Percentiles rank a stretch among this genome's conserved stretches.
These are phyloP conservation scores for Heliosperma pusillum DNA, from an alignment of 148 eudicot genomes.

Conservation along the genomic window DNA sequence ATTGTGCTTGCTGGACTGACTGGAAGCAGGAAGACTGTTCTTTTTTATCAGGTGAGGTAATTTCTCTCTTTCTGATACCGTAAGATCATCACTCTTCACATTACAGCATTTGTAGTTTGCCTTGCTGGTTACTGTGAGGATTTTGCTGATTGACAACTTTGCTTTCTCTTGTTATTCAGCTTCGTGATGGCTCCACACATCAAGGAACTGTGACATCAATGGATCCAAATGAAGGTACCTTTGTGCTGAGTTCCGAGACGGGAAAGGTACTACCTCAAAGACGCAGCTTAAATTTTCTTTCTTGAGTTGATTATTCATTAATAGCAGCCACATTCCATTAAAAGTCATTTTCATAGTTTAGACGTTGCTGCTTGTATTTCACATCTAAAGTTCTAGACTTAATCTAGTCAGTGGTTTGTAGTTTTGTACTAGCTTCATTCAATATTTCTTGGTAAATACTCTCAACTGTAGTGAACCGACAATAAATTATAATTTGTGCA, in stretches of 20 bases:
- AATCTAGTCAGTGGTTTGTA: not conserved
- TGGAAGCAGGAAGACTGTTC: constrained; percentile 91
- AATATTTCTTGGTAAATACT: not conserved
- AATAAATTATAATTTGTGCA: not conserved
- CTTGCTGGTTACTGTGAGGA: not conserved
- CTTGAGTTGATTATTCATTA: not conserved
- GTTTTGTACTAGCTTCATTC: not conserved
- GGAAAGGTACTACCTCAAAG: constrained; percentile 44
- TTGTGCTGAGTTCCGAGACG: constrained; percentile 67
- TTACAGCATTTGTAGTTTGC: not conserved
- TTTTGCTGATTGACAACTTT: constrained; percentile 7
- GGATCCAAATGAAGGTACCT: constrained; percentile 89
- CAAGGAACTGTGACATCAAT: constrained; percentile 87
- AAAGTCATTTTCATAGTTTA: not conserved
- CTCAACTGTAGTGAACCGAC: not conserved
- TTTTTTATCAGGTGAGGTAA: constrained; percentile 72
- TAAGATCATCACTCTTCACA: not conserved
- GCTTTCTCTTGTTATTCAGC: constrained; percentile 41
- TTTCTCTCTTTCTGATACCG: not conserved
- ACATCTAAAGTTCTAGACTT: not conserved
- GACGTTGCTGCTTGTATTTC: not conserved
- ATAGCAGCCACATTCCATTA: not conserved
- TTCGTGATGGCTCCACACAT: constrained; percentile 86
- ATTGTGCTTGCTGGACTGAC: constrained; percentile 77
- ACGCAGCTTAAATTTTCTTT: not conserved